Evolutionary conservation across 129 eudicot species (phyloP), one percentile per base, ranked within the genome.

Genomic region (Solidago caesia): DNA sequence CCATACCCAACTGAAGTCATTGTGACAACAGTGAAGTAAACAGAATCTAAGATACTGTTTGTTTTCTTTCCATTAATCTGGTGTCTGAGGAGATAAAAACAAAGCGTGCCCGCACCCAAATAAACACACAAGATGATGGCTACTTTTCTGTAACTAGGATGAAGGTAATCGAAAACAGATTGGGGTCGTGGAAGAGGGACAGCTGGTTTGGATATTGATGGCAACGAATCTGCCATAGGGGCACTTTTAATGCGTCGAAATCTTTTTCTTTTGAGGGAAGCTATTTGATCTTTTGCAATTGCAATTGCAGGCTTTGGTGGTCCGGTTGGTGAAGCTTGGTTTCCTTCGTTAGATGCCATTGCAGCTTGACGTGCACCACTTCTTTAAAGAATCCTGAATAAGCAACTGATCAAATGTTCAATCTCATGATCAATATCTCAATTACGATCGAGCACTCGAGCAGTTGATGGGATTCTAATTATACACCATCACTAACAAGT

Each of bases 1-100:
- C 98, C 98, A 42, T 94, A 94, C 48, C 98, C 98, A 49, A 94
- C 97, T 8, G 96, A 88, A 5, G 97, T 94, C 98, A 94, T 94
- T 33, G 98, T 94, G 55, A 94, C 98, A 7, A 94, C 82, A 75
- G 97, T 90, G 79, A 94, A 90, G 80, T 94, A 90, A 71, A 85
- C 79, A 61, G 97, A 77, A 78, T 94, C 97, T 5, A 94, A 87
- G 25, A 94, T 6, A 10, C 70, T 77, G 46, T 86, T 75, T 57
- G 87, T 83, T 82, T 94, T 94, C 33, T 26, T 65, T 14, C 98
- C 98, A 7, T 63, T 59, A 11, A 94, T 78, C 14, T 94, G 96
- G 81, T 88, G 56, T 76, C 77, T 75, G 5, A 88, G 92, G 26
- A 90, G 65, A 84, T 85, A 94, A 74, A 94, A 94, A 77, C 97